Base-by-base conservation (phyloP, 1,139 yeast species). In the Diutina scorzettiae region DNA sequence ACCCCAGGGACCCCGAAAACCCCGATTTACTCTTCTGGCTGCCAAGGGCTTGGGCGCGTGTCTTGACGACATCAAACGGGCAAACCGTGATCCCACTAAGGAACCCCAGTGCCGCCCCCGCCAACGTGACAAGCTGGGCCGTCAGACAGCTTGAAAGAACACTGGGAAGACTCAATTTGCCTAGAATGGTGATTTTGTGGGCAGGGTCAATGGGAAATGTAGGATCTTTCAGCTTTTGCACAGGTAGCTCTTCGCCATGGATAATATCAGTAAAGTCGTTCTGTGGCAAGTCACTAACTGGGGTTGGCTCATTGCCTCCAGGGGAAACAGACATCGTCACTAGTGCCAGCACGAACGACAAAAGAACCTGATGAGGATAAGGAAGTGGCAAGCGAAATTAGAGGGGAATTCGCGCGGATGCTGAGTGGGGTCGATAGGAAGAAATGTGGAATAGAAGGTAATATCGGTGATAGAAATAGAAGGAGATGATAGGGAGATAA, bases 21-120 rank as follows among this genome's bases (percentile, higher is more conserved):
- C 25, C 25, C 12, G 21, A 4, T 12, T 7, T 7, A 4, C 18
- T 16, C 45, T 41, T 42, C 42, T 44, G 45, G 44, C 23, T 60
- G 18, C 72, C 71, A 46, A 64, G 64, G 3, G 73, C 73, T 50
- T 69, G 74, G 6, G 32, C 18, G 17, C 41, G 27, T 1, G 41
- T 40, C 14, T 40, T 40, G 23, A 29, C 36, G 8, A 40, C 41
- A 18, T 40, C 41, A 16, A 40, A 34, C 5, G 39, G 39, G 19
- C 39, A 34, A 2, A 34, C 39, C 17, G 23, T 23, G 17, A 34
- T 23, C 5, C 39, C 39, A 14, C 23, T 23, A 16, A 34, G 24
- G 36, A 37, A 37, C 4, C 30, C 30, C 24, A 18, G 31, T 17
- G 31, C 24, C 11, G 32, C 30, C 6, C 41, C 41, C n/a, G 41